Conservation (phyloP, 257 asterid genomes). For the Ilex aquifolium region DNA sequence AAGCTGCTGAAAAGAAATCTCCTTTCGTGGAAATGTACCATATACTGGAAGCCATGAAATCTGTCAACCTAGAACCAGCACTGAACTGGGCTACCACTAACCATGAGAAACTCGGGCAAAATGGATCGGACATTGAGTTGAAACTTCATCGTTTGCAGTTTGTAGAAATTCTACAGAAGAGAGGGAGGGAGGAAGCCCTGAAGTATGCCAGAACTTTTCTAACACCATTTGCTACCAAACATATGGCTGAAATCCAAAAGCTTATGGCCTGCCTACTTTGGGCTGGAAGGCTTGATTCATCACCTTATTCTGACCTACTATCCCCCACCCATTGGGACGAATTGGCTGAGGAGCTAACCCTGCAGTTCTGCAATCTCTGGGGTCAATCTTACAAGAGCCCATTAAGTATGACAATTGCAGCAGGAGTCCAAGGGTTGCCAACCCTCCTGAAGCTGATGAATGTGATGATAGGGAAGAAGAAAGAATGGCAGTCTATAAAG, state of each 20-base stretch:
- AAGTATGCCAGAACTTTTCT: constrained; percentile 57
- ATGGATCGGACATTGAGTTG: constrained; percentile 68
- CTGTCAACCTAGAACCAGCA: constrained; percentile 71
- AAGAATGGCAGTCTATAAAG: constrained; percentile 91
- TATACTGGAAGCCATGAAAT: constrained; percentile 69
- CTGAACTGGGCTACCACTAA: constrained; percentile 66
- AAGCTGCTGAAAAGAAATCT: constrained; percentile 44
- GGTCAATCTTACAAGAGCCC: constrained; percentile 80
- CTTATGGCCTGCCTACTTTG: constrained; percentile 75
- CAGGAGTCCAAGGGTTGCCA: constrained; percentile 85
- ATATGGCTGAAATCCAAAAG: constrained; percentile 70
- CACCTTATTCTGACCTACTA: constrained; percentile 68
- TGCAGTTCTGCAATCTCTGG: constrained; percentile 71
- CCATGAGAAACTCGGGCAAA: constrained; percentile 47
- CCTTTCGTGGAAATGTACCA: constrained; percentile 63
- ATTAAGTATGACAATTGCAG: constrained; percentile 65
- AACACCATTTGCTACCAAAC: constrained; percentile 56
- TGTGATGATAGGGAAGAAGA: constrained; percentile 70
- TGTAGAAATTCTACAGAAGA: constrained; percentile 67
- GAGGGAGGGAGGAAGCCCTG: constrained; percentile 67
- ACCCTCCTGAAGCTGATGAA: constrained; percentile 77
- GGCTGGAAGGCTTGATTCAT: constrained; percentile 72
- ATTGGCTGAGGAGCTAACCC: constrained; percentile 57
- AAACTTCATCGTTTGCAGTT: constrained; percentile 77
- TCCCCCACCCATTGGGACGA: constrained; percentile 68